phyloP scores from a whole-genome alignment of 2,329 filamentous ascomycete species.

The Fusarium sp. region DNA sequence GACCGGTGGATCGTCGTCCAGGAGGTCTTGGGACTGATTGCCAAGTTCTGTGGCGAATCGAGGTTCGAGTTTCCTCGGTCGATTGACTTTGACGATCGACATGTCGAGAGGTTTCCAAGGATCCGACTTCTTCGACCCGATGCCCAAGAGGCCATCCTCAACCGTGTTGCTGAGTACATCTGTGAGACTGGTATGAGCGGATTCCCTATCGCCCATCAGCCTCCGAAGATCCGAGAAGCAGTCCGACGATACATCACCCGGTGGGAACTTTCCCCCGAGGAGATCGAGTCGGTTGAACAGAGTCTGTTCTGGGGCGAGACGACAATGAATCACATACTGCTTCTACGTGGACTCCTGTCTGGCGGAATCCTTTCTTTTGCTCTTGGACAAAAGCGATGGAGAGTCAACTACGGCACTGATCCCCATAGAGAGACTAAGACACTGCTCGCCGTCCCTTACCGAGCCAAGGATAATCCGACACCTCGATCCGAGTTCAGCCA shows the following conservation, averaged over 20 bases:
- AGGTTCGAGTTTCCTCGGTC: conserved; percentile 49
- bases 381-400: conserved; percentile 70
- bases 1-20: conserved; percentile 69
- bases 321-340: conserved; percentile 53
- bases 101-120: conserved; percentile 57
- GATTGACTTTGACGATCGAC: conserved; percentile 55
- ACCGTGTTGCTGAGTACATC: conserved; percentile 52
- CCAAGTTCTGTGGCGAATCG: conserved; percentile 44
- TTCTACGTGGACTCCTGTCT: conserved; percentile 68
- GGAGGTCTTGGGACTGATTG: conserved; percentile 60
- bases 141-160: conserved; percentile 48
- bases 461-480: conserved; percentile 68
- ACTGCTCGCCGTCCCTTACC: conserved; percentile 68
- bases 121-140: conserved; percentile 59
- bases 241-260: conserved; percentile 60
- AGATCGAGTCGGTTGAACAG: conserved; percentile 52
- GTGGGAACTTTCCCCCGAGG: conserved; percentile 33
- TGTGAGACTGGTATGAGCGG: conserved; percentile 55
- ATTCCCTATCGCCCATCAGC: conserved; percentile 56
- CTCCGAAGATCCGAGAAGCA: conserved; percentile 42
- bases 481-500: conserved; percentile 71
- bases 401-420: conserved; percentile 73
- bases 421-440: conserved; percentile 53
- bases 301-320: conserved; percentile 52
- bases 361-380: conserved; percentile 65